phyloP scores from a whole-genome alignment of 2,329 filamentous ascomycete genomes.

The Paecilomyces formosus region DNA sequence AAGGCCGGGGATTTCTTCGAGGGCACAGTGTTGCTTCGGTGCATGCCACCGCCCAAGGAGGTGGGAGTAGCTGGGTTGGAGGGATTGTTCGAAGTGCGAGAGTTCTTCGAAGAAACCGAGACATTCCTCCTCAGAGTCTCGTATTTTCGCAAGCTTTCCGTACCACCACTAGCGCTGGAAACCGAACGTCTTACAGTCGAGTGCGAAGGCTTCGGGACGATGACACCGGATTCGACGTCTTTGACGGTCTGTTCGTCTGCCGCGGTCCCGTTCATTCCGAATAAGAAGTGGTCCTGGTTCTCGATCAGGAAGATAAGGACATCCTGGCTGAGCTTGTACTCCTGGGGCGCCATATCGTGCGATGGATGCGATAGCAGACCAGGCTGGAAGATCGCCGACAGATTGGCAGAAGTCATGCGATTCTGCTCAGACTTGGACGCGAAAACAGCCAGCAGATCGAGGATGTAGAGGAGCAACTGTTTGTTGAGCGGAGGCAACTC shows the following conservation, averaged over 20 bases:
- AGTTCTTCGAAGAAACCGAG: constrained; percentile 85
- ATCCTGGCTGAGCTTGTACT: constrained; percentile 92
- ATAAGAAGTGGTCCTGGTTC: constrained; percentile 96
- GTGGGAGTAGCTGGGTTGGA: constrained; percentile 59
- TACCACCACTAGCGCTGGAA: constrained; percentile 82
- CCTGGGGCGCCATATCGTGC: constrained; percentile 91
- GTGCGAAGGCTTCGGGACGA: constrained; percentile 42
- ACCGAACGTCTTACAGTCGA: constrained; percentile 62
- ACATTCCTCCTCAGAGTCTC: constrained; percentile 75
- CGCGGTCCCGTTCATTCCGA: constrained; percentile 98
- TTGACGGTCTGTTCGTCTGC: constrained; percentile 73
- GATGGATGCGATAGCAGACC: constrained; percentile 88
- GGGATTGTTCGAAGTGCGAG: constrained; percentile 63
- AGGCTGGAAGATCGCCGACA: constrained; percentile 95
- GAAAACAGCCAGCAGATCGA: constrained; percentile 92
- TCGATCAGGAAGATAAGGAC: constrained; percentile 97
- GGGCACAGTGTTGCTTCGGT: constrained; percentile 84
- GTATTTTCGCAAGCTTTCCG: constrained; percentile 76
- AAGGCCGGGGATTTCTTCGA: constrained; percentile 78
- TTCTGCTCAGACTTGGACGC: constrained; percentile 95
- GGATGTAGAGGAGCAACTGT: constrained; percentile 88
- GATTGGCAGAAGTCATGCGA: constrained; percentile 89
- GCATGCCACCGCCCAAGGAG: constrained; percentile 52
- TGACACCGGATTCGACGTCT: constrained; percentile 60
- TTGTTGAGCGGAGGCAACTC: constrained; percentile 88